Base-by-base conservation (phyloP, 2,329 filamentous ascomycete genomes). In the Verticillium dahliae region DNA sequence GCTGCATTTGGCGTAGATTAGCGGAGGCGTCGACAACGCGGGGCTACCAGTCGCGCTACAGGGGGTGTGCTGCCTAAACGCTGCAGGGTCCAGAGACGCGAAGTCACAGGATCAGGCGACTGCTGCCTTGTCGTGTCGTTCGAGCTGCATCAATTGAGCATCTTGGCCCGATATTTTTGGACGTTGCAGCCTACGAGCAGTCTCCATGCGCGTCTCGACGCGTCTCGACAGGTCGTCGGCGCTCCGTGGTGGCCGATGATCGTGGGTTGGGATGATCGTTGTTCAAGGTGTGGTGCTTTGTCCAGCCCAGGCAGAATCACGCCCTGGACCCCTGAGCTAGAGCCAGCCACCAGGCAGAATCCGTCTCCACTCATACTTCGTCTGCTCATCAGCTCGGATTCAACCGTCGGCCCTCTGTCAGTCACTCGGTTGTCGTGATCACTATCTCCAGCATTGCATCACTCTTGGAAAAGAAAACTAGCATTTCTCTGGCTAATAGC, bases 251-350 rank as follows among this genome's bases (percentile, higher is more conserved):
- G n/a, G 15, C 27, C n/a, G 55, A 22, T 13, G 33, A 31, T 13
- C 55, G 34, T 37, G 55, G 55, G 37, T 57, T 56, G 55, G 15
- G 34, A 7, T 35, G 45, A 27, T 11, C 15, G 22, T 4, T 10
- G 18, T 11, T 11, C n/a, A 11, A 27, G 45, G 45, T 52, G 45
- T 22, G 45, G 18, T 52, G 13, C 45, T 27, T 56, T 31, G 31
- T 18, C 45, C 57, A 35, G 45, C n/a, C 57, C 57, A 58, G 57
- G 57, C 57, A 58, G 57, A 58, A 58, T 58, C 39, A 41, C 27
- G 39, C 35, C 18, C 38, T n/a, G 9, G 14, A 31, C 57, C 57
- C 57, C 57, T 58, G 31, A 50, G 41, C 39, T 58, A 45, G 57
- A 31, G 27, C 38, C 57, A 27, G 57, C 57, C 27, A 41, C 38